Evolutionary conservation across 768 basidiomycete genomes (phyloP).

Genomic region (Mycena pura): DNA sequence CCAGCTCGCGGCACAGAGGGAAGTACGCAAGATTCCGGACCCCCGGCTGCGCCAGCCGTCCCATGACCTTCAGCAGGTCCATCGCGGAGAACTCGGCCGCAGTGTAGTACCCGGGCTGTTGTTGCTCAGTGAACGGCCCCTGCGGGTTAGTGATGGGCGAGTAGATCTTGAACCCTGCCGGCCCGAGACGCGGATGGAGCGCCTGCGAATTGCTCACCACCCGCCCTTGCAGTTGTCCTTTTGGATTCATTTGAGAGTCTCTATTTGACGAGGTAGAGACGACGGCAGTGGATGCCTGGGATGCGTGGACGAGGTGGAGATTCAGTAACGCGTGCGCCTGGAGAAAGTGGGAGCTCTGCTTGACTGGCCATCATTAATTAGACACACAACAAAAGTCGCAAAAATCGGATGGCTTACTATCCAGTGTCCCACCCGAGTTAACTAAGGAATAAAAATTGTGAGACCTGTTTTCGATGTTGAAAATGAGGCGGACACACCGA

Average conservation of each 20-base stretch:
- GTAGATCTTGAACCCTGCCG: constrained; percentile 70
- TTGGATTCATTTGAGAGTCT: no score
- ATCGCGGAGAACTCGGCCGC: constrained; percentile 80
- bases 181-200: constrained; percentile 63
- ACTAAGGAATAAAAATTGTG: constrained; percentile 52
- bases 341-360: constrained; percentile 82
- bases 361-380: constrained; percentile 52
- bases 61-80: constrained; percentile 84
- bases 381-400: not conserved
- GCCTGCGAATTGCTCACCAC: constrained; percentile 51
- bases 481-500: constrained; percentile 56
- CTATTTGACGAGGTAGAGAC: no score
- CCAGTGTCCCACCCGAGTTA: constrained; percentile 73
- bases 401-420: constrained; percentile 54
- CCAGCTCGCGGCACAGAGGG: constrained; percentile 81
- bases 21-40: constrained; percentile 79
- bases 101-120: constrained; percentile 54
- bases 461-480: not conserved
- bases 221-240: constrained; percentile 41
- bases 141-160: constrained; percentile 47
- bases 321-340: constrained; percentile 86
- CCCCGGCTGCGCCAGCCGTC: constrained; percentile 71
- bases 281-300: constrained; percentile 61
- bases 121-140: constrained; percentile 36
- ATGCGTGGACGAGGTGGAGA: constrained; percentile 86